Conservation (phyloP, 257 asterid species). For the Cruciata laevipes region DNA sequence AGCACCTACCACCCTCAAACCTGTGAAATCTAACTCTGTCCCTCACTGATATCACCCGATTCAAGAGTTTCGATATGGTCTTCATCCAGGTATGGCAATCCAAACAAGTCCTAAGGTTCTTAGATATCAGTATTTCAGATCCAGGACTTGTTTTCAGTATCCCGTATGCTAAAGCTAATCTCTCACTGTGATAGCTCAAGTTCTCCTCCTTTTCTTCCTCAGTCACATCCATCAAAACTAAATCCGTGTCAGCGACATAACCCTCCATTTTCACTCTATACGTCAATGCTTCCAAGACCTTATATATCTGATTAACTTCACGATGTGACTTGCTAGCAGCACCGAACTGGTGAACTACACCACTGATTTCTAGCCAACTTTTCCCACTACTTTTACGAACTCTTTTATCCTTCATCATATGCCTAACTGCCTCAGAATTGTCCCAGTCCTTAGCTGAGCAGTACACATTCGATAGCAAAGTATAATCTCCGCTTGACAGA, state of each 20-base stretch:
- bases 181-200: constrained; percentile 67
- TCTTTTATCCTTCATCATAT: constrained; percentile 43
- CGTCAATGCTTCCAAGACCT: constrained; percentile 45
- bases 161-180: constrained; percentile 63
- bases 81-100: constrained; percentile 86
- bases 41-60: constrained; percentile 58
- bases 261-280: constrained; percentile 52
- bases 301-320: constrained; percentile 47
- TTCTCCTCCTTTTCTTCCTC: constrained; percentile 84
- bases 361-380: constrained; percentile 65
- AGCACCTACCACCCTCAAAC: constrained; percentile 56
- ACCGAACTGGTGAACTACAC: constrained; percentile 50
- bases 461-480: constrained; percentile 57
- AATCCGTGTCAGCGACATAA: constrained; percentile 31
- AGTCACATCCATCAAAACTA: constrained; percentile 76
- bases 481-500: constrained; percentile 63
- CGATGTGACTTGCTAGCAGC: constrained; percentile 58
- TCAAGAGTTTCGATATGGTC: constrained; percentile 49
- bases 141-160: constrained; percentile 66
- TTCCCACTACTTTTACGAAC: constrained; percentile 55
- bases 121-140: constrained; percentile 46
- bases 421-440: constrained; percentile 50
- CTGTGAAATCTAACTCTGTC: constrained; percentile 75
- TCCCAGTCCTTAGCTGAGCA: constrained; percentile 59
- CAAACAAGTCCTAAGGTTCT: constrained; percentile 65